These are phyloP conservation scores for Linderina pennispora DNA, from an alignment of 192 early-diverging fungal species.

Conservation along the genomic window DNA sequence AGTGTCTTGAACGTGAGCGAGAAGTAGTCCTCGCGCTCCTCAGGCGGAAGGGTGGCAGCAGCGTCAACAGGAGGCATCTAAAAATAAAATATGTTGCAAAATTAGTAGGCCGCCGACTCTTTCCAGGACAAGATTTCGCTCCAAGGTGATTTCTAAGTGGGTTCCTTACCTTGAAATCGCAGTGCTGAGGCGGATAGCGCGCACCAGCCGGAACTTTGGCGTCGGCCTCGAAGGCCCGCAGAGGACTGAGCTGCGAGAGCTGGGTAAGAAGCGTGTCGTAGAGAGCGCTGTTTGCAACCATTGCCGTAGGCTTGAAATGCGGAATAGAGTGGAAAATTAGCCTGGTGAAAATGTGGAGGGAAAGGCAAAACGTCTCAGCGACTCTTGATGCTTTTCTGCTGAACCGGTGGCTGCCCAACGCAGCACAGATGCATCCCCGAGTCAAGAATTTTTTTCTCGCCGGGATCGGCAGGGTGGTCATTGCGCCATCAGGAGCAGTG, in stretches of 20 bases:
- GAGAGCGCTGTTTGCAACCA: conserved; percentile 12
- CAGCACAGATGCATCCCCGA: too few relatives aligned
- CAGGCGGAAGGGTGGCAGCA: conserved; percentile 3
- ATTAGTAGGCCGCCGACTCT: too few relatives aligned
- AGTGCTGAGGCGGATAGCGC: conserved; percentile 22
- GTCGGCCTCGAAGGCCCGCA: conserved; percentile 10
- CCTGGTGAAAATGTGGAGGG: too few relatives aligned
- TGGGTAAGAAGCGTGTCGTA: conserved; percentile 29
- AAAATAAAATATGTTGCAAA: neutral
- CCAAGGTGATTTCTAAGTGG: too few relatives aligned
- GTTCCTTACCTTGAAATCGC: conserved; percentile 28
- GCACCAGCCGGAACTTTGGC: conserved; percentile 12
- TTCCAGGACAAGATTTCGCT: too few relatives aligned
- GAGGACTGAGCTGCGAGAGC: conserved; percentile 24
- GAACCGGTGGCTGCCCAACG: too few relatives aligned
- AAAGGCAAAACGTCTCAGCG: too few relatives aligned
- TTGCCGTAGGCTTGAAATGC: too few relatives aligned
- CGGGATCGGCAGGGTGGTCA: too few relatives aligned
- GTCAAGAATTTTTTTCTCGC: too few relatives aligned
- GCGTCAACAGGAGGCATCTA: conserved; percentile 29
- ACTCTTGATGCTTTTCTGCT: too few relatives aligned
- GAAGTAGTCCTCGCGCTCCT: conserved; percentile 30
- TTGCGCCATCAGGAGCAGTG: too few relatives aligned
- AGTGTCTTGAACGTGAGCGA: conserved; percentile 38
- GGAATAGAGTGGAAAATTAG: neutral